Conservation (phyloP, 345 rosid genomes). For the Salix caprea region DNA sequence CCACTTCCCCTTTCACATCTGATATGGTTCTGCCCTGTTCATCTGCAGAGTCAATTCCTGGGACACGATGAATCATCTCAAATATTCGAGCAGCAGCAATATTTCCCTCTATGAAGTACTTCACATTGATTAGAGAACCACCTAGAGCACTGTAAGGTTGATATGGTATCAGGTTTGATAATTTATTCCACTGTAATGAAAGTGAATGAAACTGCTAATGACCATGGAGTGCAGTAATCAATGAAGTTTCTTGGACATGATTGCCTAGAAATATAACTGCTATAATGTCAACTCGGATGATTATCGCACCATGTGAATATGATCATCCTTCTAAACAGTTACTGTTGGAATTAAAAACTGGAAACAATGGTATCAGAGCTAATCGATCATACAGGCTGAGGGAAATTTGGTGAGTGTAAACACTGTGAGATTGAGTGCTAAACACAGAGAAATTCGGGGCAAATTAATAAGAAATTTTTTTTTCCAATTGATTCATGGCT, state of each 20-base stretch:
- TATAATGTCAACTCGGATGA: not conserved
- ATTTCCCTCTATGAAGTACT: conserved; percentile 40
- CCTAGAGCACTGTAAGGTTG: conserved; percentile 2
- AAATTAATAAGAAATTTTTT: too few relatives aligned
- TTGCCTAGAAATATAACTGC: not conserved
- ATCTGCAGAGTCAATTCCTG: conserved; percentile 33
- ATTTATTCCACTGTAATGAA: not conserved
- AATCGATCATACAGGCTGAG: too few relatives aligned
- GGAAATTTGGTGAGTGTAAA: too few relatives aligned
- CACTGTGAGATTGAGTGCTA: too few relatives aligned
- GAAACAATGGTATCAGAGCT: too few relatives aligned
- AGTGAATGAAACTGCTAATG: not conserved
- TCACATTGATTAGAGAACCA: not conserved
- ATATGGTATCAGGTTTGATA: not conserved
- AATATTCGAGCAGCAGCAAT: conserved; percentile 32
- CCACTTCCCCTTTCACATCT: conserved; percentile 40
- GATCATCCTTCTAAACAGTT: not conserved
- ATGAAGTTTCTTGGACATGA: not conserved
- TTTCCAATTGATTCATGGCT: too few relatives aligned
- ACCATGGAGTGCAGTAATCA: not conserved
- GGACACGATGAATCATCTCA: conserved; percentile 40
- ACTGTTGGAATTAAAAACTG: too few relatives aligned
- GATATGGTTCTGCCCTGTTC: conserved; percentile 34
- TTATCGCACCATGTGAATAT: not conserved
- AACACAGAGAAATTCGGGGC: too few relatives aligned